Conservation (phyloP, 73 alveolate genomes). For the Halteria grandinella region DNA sequence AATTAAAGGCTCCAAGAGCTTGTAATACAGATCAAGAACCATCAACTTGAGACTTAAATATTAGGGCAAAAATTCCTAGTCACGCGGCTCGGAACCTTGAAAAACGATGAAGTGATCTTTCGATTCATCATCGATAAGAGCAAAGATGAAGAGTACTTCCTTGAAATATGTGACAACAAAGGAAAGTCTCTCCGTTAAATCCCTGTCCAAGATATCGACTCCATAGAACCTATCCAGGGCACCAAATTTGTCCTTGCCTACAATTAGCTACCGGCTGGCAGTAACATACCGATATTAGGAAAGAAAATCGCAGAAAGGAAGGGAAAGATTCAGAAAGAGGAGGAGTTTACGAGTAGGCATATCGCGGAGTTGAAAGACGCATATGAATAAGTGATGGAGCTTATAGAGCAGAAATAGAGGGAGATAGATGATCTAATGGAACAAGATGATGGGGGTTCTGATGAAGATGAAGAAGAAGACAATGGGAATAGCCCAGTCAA, state of each 20-base stretch:
- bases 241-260: slow-evolving; percentile 12
- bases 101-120: slow-evolving; percentile 19
- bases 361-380: slow-evolving; percentile 47
- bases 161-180: slow-evolving; percentile 18
- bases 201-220: slow-evolving; percentile 34
- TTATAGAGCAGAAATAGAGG: slow-evolving; percentile 8
- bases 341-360: slow-evolving; percentile 28
- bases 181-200: slow-evolving; percentile 40
- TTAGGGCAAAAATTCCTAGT: slow-evolving; percentile 27
- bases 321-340: slow-evolving; percentile 8
- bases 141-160: slow-evolving; percentile 32
- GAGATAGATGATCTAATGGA: slow-evolving; percentile 25
- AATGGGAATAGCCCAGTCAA: too few relatives aligned
- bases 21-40: slow-evolving; percentile 33
- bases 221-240: slow-evolving; percentile 42
- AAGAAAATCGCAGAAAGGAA: slow-evolving; percentile 2
- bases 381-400: neutral
- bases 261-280: too few relatives aligned
- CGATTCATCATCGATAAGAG: slow-evolving; percentile 10
- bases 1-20: slow-evolving; percentile 9
- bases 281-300: too few relatives aligned
- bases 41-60: slow-evolving; percentile 8
- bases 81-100: slow-evolving; percentile 6
- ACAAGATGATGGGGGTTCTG: slow-evolving; percentile 5
- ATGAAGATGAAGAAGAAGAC: slow-evolving; percentile 13